Base-by-base conservation (phyloP, 768 basidiomycete species). In the Roridomyces roridus region DNA sequence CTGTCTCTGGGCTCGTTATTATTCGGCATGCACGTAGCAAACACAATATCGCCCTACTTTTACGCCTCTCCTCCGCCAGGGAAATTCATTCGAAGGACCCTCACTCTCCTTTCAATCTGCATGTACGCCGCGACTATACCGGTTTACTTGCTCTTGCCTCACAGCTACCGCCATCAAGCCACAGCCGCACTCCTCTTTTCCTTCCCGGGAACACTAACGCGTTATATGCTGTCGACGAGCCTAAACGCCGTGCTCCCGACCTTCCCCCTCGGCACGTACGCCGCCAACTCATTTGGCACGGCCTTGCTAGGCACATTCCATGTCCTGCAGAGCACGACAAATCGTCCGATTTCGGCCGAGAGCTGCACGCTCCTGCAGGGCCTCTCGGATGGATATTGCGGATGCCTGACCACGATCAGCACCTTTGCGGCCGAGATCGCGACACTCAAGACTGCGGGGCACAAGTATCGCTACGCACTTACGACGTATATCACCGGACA, bases 351-450 rank as follows among this genome's bases (percentile, higher is more conserved):
- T 8, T 82, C 87, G 2, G 68, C 72, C 20, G 73, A 79, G 55
- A 78, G 83, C 29, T 97, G 96, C 67, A 78, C 83, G 23, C 76
- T 93, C 18, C 71, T 98, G 37, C 88, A 92, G 67, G 96, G 94
- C 1, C 73, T 98, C 34, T 77, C 80, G 21, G 94, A 98, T 68
- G 97, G 97, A 7, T 98, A 94, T 68, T 98, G 96, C 68, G 97
- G 95, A 11, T 95, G 94, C 74, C 77, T 98, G 64, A 96, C 90
- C 2, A 99, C 97, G 1, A 83, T 99, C 64, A 94, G 91, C 70
- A 98, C 96, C 17, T 96, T 98, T 67, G 89, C 86, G 2, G 87
- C 87, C 9, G 97, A 99, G 69, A 69, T 92, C 20, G 73, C 48
- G 5, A 78, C 29, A 81, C 82, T 37, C 74, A 95, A 57, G 71